Conservation (phyloP, 169 alveolate genomes). For the Plasmodium ovale region DNA sequence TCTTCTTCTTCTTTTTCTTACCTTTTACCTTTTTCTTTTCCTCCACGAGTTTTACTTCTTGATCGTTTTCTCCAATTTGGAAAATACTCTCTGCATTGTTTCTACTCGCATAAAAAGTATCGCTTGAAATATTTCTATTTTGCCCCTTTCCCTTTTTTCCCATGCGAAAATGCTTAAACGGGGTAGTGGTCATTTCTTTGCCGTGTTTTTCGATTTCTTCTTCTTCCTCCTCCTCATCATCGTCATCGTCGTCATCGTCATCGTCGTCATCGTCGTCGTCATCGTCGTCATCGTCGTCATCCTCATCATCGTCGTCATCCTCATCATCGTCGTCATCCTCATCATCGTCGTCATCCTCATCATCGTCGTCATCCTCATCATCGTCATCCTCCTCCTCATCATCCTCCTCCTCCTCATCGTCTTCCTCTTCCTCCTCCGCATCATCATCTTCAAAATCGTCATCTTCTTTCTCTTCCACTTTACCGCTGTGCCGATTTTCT, state of each 20-base stretch:
- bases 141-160: no score
- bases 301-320: slow-evolving; percentile 10
- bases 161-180: no score
- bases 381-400: slow-evolving; percentile 23
- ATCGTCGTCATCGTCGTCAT: slow-evolving; percentile 35
- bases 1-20: neutral
- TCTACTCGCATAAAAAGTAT: neutral
- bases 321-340: slow-evolving; percentile 16
- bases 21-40: neutral
- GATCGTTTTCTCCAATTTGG: neutral
- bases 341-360: slow-evolving; percentile 4
- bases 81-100: neutral
- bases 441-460: no score
- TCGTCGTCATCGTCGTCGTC: slow-evolving; percentile 29
- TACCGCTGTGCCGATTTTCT: neutral
- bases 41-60: neutral
- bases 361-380: slow-evolving; percentile 16
- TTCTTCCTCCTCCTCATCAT: slow-evolving; percentile 3
- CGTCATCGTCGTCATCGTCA: slow-evolving; percentile 35
- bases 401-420: neutral
- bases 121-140: neutral
- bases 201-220: slow-evolving; percentile 6
- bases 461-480: no score
- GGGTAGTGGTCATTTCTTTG: no score
- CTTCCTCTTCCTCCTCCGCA: neutral